These are phyloP conservation scores for Wickerhamomyces chambardii DNA, from an alignment of 805 yeast genomes.

Conservation along the genomic window DNA sequence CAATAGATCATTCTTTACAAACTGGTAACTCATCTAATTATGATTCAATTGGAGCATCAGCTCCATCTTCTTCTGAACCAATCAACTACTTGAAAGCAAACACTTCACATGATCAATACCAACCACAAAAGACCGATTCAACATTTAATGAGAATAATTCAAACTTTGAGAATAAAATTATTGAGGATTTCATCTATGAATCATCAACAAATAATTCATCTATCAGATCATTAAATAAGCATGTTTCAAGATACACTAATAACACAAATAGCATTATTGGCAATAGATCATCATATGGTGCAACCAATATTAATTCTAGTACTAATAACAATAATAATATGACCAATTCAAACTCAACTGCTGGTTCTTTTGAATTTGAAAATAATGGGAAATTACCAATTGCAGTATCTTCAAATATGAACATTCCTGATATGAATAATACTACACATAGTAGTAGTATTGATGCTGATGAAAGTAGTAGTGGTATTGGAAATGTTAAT, in stretches of 20 bases:
- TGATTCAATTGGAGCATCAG: too few relatives aligned
- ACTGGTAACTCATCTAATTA: too few relatives aligned
- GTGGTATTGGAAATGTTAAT: background rate
- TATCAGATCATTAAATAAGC: too few relatives aligned
- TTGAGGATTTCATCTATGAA: slow-evolving; percentile 12
- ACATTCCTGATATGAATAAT: slow-evolving; percentile 14
- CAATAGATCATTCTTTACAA: too few relatives aligned
- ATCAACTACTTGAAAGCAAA: too few relatives aligned
- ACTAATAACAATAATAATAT: too few relatives aligned
- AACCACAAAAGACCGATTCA: background rate
- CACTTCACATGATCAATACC: background rate
- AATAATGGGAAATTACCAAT: slow-evolving; percentile 9
- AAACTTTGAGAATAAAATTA: slow-evolving; percentile 15
- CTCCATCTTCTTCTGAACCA: too few relatives aligned
- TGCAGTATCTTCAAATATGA: slow-evolving; percentile 18
- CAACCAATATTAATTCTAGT: too few relatives aligned
- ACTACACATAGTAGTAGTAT: slow-evolving; percentile 15
- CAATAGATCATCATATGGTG: too few relatives aligned
- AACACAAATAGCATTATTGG: too few relatives aligned
- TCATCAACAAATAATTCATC: background rate
- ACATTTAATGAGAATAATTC: slow-evolving; percentile 5
- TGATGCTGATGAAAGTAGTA: slow-evolving; percentile 10
- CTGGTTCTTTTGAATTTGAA: background rate
- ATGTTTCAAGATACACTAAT: too few relatives aligned
- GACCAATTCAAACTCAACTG: too few relatives aligned